Percentiles rank a stretch among this genome's conserved stretches.
phyloP scores from a whole-genome alignment of 1,284 basidiomycete genomes.

The Omphalotus olearius region DNA sequence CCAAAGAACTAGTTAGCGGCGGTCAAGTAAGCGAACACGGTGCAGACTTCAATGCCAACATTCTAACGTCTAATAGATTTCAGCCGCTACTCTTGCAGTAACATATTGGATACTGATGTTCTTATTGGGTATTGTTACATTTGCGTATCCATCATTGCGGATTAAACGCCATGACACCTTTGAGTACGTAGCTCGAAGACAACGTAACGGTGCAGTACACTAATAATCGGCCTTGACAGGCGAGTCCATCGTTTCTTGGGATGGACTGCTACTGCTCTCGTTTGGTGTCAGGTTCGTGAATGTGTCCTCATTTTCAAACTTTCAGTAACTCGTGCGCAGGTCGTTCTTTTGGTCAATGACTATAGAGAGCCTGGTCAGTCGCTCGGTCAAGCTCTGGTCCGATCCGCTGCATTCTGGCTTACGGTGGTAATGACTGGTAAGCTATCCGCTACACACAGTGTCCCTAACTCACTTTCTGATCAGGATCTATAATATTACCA shows the following conservation, averaged over 20 bases:
- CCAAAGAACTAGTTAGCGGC: slow-evolving; percentile 37
- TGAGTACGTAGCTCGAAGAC: slow-evolving; percentile 26
- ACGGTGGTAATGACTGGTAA: slow-evolving; percentile 42
- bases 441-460: background rate
- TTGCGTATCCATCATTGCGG: slow-evolving; percentile 48
- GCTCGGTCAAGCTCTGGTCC: slow-evolving; percentile 40
- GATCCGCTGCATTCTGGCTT: slow-evolving; percentile 51
- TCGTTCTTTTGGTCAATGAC: slow-evolving; percentile 50
- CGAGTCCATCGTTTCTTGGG: slow-evolving; percentile 51
- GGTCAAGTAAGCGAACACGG: background rate
- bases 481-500: slow-evolving; percentile 47
- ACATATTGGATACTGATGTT: slow-evolving; percentile 50
- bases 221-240: background rate
- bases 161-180: slow-evolving; percentile 46
- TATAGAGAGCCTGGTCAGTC: slow-evolving; percentile 35
- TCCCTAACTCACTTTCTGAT: background rate
- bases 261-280: slow-evolving; percentile 48
- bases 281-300: slow-evolving; percentile 48
- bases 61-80: slow-evolving; percentile 23
- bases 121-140: slow-evolving; percentile 43
- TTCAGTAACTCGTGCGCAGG: slow-evolving; percentile 24
- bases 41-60: slow-evolving; percentile 5
- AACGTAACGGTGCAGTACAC: too few relatives aligned
- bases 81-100: slow-evolving; percentile 44
- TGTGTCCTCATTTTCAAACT: background rate